Evolutionary conservation across 2,329 filamentous ascomycete genomes (phyloP), one percentile per base, ranked within the genome.

Genomic region (Pezicula neosporulosa): DNA sequence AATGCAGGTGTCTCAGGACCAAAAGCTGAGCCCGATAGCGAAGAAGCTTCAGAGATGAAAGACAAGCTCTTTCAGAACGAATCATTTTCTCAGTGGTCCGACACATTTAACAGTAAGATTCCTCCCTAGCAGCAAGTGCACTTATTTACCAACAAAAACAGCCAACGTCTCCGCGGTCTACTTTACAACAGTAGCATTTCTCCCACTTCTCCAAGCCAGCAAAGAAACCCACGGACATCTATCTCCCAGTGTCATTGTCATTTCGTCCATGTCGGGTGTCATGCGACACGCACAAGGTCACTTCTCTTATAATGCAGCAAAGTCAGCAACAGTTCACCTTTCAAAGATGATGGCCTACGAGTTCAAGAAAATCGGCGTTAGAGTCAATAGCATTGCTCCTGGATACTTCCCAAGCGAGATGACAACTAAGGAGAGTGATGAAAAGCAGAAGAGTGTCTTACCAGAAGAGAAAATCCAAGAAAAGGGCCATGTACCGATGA

Each of bases 111-210:
- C 55, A 89, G 42, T 44, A 27, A 44, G 24, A 27, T 4, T 15
- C 13, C n/a, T 27, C 4, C 24, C 12, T 10, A 28, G 7, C 8
- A 16, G 27, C 28, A 28, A 13, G 19, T 6, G 3, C 18, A 42
- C 10, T 18, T 18, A 13, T 15, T 19, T 19, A 24, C 24, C 13
- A 42, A 42, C 18, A 18, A 42, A 28, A 28, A 28, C 19, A 44
- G 42, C 87, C 15, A 91, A 95, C 57, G 87, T 92, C 4, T 76
- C 81, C 1, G 72, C 77, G 24, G 74, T 85, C 1, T 86, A 83
- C 70, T 85, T 86, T 67, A 81, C 77, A 48, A 85, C 81, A 0
- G 77, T 83, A 0, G 82, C 80, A 0, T 82, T 86, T 56, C 68
- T 87, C 4, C 81, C 81, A 0, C 70, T 86, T 0, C 70, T 86